These are phyloP conservation scores for Calocera viscosa DNA, from an alignment of 768 basidiomycete genomes.

Conservation along the genomic window DNA sequence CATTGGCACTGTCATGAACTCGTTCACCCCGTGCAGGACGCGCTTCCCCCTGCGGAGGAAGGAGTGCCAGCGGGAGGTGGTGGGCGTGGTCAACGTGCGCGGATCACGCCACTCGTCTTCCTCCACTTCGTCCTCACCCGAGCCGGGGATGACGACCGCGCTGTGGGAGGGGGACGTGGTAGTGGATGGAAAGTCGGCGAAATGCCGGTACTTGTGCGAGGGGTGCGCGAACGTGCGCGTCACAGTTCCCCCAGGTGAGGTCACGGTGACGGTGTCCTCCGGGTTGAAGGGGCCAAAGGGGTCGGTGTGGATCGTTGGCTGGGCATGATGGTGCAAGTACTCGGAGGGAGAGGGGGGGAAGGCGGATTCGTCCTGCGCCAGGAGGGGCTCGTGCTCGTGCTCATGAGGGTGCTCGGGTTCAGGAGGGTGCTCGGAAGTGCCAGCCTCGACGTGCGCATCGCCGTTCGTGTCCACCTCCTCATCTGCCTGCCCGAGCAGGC, in stretches of 20 bases:
- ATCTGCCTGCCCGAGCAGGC: conserved; percentile 62
- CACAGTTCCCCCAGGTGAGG: background rate
- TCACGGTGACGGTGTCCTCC: conserved; percentile 11
- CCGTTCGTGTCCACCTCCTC: conserved; percentile 27
- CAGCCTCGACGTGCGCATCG: conserved; percentile 13
- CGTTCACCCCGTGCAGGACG: conserved; percentile 26
- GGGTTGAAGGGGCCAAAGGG: background rate
- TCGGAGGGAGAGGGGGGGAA: conserved; percentile 14
- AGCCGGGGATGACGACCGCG: background rate
- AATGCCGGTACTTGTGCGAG: background rate
- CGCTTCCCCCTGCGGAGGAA: conserved; percentile 15
- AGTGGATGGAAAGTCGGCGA: background rate
- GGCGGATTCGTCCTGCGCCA: conserved; percentile 15
- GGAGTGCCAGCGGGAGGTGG: conserved; percentile 16
- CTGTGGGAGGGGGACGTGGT: background rate
- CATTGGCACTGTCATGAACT: conserved; percentile 82
- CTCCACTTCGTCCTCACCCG: background rate
- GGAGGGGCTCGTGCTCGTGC: conserved; percentile 3
- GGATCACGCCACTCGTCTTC: conserved; percentile 17
- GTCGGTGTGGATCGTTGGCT: conserved; percentile 6
- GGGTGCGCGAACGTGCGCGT: background rate
- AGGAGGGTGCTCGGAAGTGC: conserved; percentile 10
- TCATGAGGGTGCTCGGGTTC: too few relatives aligned
- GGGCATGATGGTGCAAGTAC: conserved; percentile 2
- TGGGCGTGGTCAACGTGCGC: background rate